Percentiles rank a stretch among this genome's conserved stretches.
These are phyloP conservation scores for Aquanectria penicillioides DNA, from an alignment of 2,329 filamentous ascomycete species.

Conservation along the genomic window DNA sequence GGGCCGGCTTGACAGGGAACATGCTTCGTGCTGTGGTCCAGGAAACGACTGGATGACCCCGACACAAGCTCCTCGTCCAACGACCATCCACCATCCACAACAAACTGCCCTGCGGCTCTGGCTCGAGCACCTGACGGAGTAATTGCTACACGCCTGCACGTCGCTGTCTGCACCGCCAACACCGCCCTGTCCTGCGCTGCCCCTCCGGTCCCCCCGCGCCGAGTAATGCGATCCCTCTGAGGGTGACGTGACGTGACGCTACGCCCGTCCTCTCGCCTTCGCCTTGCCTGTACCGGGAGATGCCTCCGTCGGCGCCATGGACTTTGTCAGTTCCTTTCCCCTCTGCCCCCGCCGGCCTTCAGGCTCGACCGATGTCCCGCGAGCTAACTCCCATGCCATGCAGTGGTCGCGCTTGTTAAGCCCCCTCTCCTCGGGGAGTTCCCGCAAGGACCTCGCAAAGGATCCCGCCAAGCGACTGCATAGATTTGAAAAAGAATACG, in stretches of 20 bases:
- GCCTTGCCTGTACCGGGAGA: slow-evolving; percentile 46
- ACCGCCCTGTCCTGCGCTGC: slow-evolving; percentile 35
- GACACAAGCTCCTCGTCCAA: background rate
- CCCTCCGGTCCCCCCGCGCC: slow-evolving; percentile 22
- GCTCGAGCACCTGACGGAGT: too few relatives aligned
- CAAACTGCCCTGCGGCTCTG: too few relatives aligned
- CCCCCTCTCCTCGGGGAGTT: slow-evolving; percentile 65
- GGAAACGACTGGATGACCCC: slow-evolving; percentile 12
- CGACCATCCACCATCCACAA: background rate
- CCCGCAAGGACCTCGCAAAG: slow-evolving; percentile 68
- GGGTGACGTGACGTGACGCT: slow-evolving; percentile 28
- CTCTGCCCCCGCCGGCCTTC: too few relatives aligned
- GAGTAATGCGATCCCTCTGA: slow-evolving; percentile 31
- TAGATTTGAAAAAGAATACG: slow-evolving; percentile 74
- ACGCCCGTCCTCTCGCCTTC: slow-evolving; percentile 19
- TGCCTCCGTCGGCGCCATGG: slow-evolving; percentile 62
- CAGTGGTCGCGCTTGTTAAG: slow-evolving; percentile 76
- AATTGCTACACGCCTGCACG: slow-evolving; percentile 12
- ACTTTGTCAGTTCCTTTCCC: slow-evolving; percentile 65
- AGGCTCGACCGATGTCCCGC: background rate
- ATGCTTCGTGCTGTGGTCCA: slow-evolving; percentile 18
- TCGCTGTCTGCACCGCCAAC: slow-evolving; percentile 30
- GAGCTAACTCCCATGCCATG: slow-evolving; percentile 23
- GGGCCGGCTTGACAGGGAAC: slow-evolving; percentile 16
- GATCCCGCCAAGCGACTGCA: slow-evolving; percentile 72